These are phyloP conservation scores for Pseudogymnoascus sp. DNA, from an alignment of 2,329 filamentous ascomycete genomes.

Conservation along the genomic window DNA sequence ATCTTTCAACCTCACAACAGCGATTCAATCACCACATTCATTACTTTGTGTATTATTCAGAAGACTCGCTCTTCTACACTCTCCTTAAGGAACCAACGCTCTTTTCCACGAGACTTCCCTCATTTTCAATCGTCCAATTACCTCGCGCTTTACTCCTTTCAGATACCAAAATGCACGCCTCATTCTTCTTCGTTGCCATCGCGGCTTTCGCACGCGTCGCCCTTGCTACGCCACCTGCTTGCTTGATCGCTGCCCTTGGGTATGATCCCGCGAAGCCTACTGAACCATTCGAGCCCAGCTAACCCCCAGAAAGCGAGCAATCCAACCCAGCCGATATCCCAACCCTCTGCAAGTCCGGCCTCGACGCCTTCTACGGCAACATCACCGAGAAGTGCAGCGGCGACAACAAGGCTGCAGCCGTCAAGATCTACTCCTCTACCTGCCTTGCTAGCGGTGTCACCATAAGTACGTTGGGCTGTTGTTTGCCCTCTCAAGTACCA, in stretches of 20 bases:
- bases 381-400: slow-evolving; percentile 37
- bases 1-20: slow-evolving; percentile 7
- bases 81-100: slow-evolving; percentile 3
- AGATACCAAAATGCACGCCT: slow-evolving; percentile 21
- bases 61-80: slow-evolving; percentile 10
- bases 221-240: slow-evolving; percentile 24
- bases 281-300: neutral
- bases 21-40: slow-evolving; percentile 4
- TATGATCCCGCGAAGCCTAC: slow-evolving; percentile 6
- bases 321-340: slow-evolving; percentile 21
- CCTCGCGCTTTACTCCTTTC: neutral
- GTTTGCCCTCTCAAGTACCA: neutral
- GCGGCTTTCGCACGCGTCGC: slow-evolving; percentile 20
- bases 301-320: slow-evolving; percentile 16
- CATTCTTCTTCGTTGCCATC: slow-evolving; percentile 22
- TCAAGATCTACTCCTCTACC: slow-evolving; percentile 20
- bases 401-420: slow-evolving; percentile 24
- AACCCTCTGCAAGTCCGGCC: slow-evolving; percentile 27
- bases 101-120: neutral
- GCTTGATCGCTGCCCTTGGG: slow-evolving; percentile 25
- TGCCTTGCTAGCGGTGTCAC: slow-evolving; percentile 19
- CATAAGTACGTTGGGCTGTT: slow-evolving; percentile 19
- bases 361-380: slow-evolving; percentile 42
- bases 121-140: slow-evolving; percentile 11
- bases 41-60: neutral